Evolutionary conservation across 495 filamentous ascomycete species (phyloP), one percentile per base, ranked within the genome.

Genomic region (Penicillium desertorum): DNA sequence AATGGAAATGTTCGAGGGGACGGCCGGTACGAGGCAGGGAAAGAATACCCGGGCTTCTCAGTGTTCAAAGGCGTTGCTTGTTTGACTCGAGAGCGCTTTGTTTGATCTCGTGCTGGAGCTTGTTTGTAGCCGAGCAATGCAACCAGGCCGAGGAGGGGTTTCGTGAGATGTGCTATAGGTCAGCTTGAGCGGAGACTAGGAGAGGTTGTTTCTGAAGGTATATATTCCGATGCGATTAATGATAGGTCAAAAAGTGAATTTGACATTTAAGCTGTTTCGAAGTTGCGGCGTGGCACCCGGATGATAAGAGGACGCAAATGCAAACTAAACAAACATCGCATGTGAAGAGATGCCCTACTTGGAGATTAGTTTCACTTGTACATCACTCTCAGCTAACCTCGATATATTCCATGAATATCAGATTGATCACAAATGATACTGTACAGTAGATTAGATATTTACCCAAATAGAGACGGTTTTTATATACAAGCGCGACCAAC

Each of bases 371-470:
- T 7, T 39, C 16, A 36, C 17, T 20, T 22, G n/a, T 17, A 12
- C 19, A 16, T 54, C 11, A 19, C n/a, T 53, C 20, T 30, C 50
- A 30, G 17, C 12, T 23, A 19, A 53, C 34, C 6, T 44, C 10
- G 27, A 44, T 44, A 23, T 37, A 11, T 10, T 23, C 23, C 17
- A 43, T 53, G 19, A 14, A 20, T n/a, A n/a, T 34, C 5, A 34
- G 12, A 36, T 55, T 45, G 7, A 17, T 29, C 5, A 36, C 29
- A 44, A 30, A 41, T 55, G 19, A 47, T 60, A 62, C 58, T 68
- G 54, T 68, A 66, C 62, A 68, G 39, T 48, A 42, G 42, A 61
- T 63, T 66, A 58, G 20, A 45, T 58, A 66, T 68, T 59, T 62
- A 66, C 55, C 34, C 19, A 45, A 39, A 51, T 39, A 52, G 30